Base-by-base conservation (phyloP, 257 asterid species). In the Coffea canephora region DNA sequence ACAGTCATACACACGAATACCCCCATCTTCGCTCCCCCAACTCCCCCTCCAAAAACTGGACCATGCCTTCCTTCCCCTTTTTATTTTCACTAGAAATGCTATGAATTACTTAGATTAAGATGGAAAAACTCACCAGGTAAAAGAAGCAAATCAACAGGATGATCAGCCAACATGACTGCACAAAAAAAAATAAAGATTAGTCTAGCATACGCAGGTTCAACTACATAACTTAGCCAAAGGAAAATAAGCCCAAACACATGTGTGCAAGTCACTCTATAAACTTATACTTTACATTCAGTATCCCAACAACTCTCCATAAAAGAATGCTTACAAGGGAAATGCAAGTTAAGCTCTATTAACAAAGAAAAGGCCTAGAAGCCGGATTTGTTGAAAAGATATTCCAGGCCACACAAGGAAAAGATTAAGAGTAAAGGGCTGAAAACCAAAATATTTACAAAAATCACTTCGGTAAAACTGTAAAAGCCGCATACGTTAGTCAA, bases 81-180 rank as follows among this genome's bases (percentile, higher is more conserved):
- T 31, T 31, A n/a, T 1, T 31, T 69, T 10, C 52, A 36, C 45
- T 69, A 69, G 52, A 75, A 67, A 78, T 57, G 19, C 73, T 9
- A 76, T 49, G 55, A 41, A 54, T 45, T 39, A 71, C 68, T 3
- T 19, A 71, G 77, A 73, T 64, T 70, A 64, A 79, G 50, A 64
- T 49, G 71, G 41, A 74, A 74, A 76, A 49, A 69, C 89, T 87
- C 79, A 94, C 99, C 99, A 68, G 99, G 99, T 83, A 96, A 87
- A 81, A 94, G 76, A 77, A 96, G 86, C 91, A 94, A 86, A 83
- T 96, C 99, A 67, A 96, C 97, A 46, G 98, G 97, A 79, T 94
- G 97, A 75, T 87, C 85, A 41, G 96, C 94, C 54, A 88, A 74
- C 96, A 96, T 87, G 70, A 96, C 99, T 96, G 95, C 91, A 87